Evolutionary conservation across 441 rosid species (phyloP), one percentile per base, ranked within the genome.

Genomic region (Euphorbia celastroides): DNA sequence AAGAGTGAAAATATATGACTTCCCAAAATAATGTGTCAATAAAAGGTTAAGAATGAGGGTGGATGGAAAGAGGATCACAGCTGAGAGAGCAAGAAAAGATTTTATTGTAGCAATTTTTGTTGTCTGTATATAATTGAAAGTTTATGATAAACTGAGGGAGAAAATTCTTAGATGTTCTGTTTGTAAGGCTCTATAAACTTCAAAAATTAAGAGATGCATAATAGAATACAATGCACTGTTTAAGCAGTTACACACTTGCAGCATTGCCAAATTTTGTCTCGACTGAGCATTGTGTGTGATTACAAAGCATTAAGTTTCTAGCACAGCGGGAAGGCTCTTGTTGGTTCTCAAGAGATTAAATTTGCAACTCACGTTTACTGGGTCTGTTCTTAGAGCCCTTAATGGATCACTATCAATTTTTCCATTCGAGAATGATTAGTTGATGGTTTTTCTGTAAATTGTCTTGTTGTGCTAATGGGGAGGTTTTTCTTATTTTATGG

Each of bases 401-500:
- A 13, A 23, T 25, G 14, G 32, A 6, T 17, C 26, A 19, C 20
- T 46, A 30, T 46, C 10, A 25, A 0, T 67, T 25, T 14, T 57
- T 57, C 25, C 54, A 26, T 54, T 31, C 61, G 5, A 36, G 22
- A 60, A 57, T 20, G 42, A 51, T 60, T 32, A n/a, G n/a, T 36
- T 7, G 44, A 41, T 27, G 34, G 38, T 57, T 27, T 27, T 57
- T 17, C 23, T 17, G 3, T 23, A 55, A 52, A 55, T 17, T 2
- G 31, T 55, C 30, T 51, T 11, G 13, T 63, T n/a, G 26, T 23
- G n/a, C 67, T 57, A 38, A 8, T 14, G 0, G 16, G 2, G n/a
- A 7, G n/a, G 36, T 34, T 60, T 38, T 14, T 26, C 70, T 51
- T 32, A 51, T 23, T 57, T 34, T 66, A 54, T 11, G 66, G n/a